Percentiles rank a stretch among this genome's conserved stretches.
These are phyloP conservation scores for Pyrenophora seminiperda DNA, from an alignment of 2,329 filamentous ascomycete species.

Conservation along the genomic window DNA sequence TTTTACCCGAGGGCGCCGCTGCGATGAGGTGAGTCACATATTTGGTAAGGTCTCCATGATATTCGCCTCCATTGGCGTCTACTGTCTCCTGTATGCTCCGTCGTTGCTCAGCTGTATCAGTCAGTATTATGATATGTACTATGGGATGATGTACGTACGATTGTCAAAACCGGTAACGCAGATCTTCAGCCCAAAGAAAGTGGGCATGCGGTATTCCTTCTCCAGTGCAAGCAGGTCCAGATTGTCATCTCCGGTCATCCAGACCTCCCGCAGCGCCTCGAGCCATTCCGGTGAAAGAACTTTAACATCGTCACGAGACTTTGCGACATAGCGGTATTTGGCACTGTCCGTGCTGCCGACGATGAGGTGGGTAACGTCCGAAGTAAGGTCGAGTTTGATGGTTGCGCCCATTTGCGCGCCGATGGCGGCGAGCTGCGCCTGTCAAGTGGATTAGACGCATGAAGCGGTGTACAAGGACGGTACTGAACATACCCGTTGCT, in stretches of 20 bases:
- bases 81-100: constrained; percentile 72
- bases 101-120: constrained; percentile 64
- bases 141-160: constrained; percentile 50
- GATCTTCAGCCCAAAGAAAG: constrained; percentile 66
- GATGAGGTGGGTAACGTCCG: constrained; percentile 91
- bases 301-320: constrained; percentile 82
- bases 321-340: constrained; percentile 95
- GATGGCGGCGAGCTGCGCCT: constrained; percentile 64
- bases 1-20: constrained; percentile 77
- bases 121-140: constrained; percentile 27
- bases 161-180: constrained; percentile 74
- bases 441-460: constrained; percentile 9
- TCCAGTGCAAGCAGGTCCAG: constrained; percentile 76
- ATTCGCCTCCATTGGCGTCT: constrained; percentile 74
- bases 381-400: constrained; percentile 91
- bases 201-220: constrained; percentile 65
- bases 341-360: constrained; percentile 87
- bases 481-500: constrained; percentile 67
- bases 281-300: constrained; percentile 85
- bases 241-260: constrained; percentile 77
- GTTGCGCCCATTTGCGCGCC: constrained; percentile 82
- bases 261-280: constrained; percentile 75
- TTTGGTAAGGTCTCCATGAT: constrained; percentile 85
- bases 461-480: neutral
- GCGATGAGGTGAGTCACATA: constrained; percentile 87